Percentiles rank a stretch among this genome's conserved stretches.
phyloP scores from a whole-genome alignment of 768 basidiomycete species.

The Russula dissimulans region DNA sequence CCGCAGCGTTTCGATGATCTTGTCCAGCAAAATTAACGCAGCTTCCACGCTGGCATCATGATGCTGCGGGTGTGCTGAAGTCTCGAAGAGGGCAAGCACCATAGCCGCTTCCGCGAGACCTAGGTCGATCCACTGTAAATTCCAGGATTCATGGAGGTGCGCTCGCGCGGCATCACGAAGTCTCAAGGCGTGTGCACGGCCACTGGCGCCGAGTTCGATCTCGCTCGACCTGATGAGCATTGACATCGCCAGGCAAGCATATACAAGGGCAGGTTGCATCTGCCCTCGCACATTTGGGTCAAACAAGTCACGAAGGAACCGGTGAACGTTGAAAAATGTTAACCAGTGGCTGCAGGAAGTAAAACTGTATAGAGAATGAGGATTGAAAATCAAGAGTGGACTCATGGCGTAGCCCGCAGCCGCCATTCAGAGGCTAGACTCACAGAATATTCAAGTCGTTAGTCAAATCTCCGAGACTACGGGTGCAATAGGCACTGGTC shows the following conservation, averaged over 20 bases:
- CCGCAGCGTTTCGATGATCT: constrained; percentile 46
- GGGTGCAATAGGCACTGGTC: background rate
- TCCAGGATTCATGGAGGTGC: constrained; percentile 44
- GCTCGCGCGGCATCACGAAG: constrained; percentile 48
- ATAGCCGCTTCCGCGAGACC: constrained; percentile 66
- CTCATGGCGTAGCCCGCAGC: background rate
- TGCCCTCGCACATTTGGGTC: constrained; percentile 41
- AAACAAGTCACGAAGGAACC: constrained; percentile 44
- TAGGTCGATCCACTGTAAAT: constrained; percentile 45
- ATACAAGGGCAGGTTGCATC: constrained; percentile 65
- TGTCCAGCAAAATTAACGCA: constrained; percentile 52
- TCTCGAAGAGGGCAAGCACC: constrained; percentile 71
- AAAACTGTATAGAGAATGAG: constrained; percentile 37
- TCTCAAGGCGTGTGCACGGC: constrained; percentile 49
- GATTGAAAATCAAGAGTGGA: background rate
- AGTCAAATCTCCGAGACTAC: constrained; percentile 41
- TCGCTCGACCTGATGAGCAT: constrained; percentile 67
- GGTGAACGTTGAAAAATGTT: constrained; percentile 53
- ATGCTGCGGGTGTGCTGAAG: constrained; percentile 61
- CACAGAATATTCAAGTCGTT: constrained; percentile 46
- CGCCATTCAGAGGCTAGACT: constrained; percentile 19
- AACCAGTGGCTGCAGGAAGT: constrained; percentile 56
- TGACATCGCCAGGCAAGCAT: constrained; percentile 60
- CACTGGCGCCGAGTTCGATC: constrained; percentile 42
- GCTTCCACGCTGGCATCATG: constrained; percentile 42